A percentile compares a stretch with the other conserved stretches of the same genome.
These are phyloP conservation scores for Microstegium vimineum DNA, from an alignment of 176 grass and related monocot species.

Conservation along the genomic window DNA sequence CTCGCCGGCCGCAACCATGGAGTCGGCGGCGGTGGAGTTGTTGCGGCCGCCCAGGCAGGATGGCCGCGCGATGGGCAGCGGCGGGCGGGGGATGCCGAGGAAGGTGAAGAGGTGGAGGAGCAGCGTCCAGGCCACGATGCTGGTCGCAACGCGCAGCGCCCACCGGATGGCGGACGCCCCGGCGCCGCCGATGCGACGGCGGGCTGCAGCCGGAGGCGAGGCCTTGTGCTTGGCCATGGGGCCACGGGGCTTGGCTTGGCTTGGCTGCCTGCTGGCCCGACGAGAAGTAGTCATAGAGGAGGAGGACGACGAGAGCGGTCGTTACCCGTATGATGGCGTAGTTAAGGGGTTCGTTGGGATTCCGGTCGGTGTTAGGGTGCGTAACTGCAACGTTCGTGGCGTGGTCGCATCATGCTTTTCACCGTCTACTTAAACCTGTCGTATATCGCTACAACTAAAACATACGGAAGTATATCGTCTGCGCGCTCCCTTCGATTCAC, in stretches of 20 bases:
- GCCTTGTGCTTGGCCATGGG: slow-evolving; percentile 39
- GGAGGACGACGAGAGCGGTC: slow-evolving; percentile 4
- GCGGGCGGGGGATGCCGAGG: slow-evolving; percentile 48
- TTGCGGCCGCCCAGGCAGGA: slow-evolving; percentile 37
- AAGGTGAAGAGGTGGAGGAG: slow-evolving; percentile 64
- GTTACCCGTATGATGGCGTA: neutral
- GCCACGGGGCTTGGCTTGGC: neutral
- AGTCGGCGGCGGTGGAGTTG: slow-evolving; percentile 16
- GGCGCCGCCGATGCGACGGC: slow-evolving; percentile 23
- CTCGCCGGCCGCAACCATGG: slow-evolving; percentile 23
- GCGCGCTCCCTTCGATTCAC: too few relatives aligned
- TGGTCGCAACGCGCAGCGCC: slow-evolving; percentile 62
- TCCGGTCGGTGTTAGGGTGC: slow-evolving; percentile 13
- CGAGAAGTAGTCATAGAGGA: neutral
- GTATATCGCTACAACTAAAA: too few relatives aligned
- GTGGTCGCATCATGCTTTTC: too few relatives aligned
- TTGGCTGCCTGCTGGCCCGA: neutral
- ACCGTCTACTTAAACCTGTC: neutral
- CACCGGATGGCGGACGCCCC: slow-evolving; percentile 33
- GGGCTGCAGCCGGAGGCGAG: slow-evolving; percentile 22
- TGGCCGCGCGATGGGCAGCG: slow-evolving; percentile 45
- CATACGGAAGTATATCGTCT: too few relatives aligned
- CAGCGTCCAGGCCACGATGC: slow-evolving; percentile 68
- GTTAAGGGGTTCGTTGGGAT: neutral
- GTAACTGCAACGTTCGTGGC: slow-evolving; percentile 2